Evolutionary conservation across 1,139 yeast species (phyloP).

Genomic region (Yamadazyma buinensis): DNA sequence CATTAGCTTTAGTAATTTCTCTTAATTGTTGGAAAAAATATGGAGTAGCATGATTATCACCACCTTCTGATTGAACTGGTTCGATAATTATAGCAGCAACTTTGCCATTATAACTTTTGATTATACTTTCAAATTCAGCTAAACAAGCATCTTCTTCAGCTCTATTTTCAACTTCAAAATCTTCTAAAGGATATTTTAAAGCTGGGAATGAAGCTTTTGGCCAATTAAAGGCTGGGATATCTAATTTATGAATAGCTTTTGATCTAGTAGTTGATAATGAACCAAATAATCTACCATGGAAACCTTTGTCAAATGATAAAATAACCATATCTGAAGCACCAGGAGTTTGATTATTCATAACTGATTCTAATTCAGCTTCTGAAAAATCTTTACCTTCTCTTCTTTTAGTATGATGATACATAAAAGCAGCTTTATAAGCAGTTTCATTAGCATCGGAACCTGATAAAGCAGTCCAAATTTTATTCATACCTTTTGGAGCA

Average conservation of each 20-base stretch:
- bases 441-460: conserved; percentile 79
- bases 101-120: conserved; percentile 40
- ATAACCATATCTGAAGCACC: conserved; percentile 69
- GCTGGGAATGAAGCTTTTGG: conserved; percentile 72
- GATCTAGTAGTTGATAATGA: conserved; percentile 71
- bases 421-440: conserved; percentile 75
- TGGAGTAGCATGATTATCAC: conserved; percentile 78
- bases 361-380: conserved; percentile 52
- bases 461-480: conserved; percentile 67
- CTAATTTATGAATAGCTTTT: conserved; percentile 71
- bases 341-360: conserved; percentile 65
- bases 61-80: conserved; percentile 86
- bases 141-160: conserved; percentile 62
- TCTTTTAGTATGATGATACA: conserved; percentile 60
- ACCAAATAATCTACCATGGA: conserved; percentile 76
- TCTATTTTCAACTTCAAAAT: conserved; percentile 47
- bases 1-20: conserved; percentile 63
- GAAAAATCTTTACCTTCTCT: conserved; percentile 56
- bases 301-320: conserved; percentile 64
- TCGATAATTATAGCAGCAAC: conserved; percentile 76
- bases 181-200: conserved; percentile 61
- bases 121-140: conserved; percentile 49
- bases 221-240: conserved; percentile 75
- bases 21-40: conserved; percentile 76
- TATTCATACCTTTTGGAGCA: conserved; percentile 65